Conservation (phyloP, 306 rosid genomes). For the Malus sieversii region DNA sequence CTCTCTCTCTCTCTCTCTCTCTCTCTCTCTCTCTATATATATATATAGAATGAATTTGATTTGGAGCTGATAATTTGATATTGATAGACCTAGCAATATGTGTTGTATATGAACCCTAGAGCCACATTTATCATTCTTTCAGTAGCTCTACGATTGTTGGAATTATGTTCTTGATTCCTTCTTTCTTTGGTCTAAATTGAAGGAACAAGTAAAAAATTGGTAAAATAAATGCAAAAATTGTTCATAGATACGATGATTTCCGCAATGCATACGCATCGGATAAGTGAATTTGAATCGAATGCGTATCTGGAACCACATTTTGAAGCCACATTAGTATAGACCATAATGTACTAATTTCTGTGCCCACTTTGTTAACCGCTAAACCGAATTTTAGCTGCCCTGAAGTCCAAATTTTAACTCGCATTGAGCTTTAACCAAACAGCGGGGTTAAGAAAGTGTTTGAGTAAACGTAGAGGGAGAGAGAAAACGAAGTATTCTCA, state of each 20-base stretch:
- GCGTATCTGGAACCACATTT: background rate
- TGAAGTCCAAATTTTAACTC: background rate
- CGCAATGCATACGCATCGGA: background rate
- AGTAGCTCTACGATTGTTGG: background rate
- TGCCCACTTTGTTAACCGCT: background rate
- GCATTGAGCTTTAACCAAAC: background rate
- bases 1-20: too few relatives aligned
- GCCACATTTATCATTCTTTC: background rate
- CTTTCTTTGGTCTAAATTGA: background rate
- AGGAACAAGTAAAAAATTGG: background rate
- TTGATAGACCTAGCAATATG: background rate
- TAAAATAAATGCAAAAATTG: background rate
- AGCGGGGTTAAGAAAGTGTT: background rate
- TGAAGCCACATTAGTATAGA: background rate
- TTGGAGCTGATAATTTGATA: too few relatives aligned
- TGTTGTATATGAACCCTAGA: background rate
- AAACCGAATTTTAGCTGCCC: background rate
- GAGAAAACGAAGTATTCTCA: background rate
- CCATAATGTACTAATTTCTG: background rate
- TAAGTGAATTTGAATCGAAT: background rate
- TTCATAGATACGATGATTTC: background rate
- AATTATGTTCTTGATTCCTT: background rate
- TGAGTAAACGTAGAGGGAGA: background rate
- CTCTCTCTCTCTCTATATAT: too few relatives aligned
- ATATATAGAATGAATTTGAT: background rate